Evolutionary conservation across 805 yeast genomes (phyloP), one percentile per base, ranked within the genome.

Genomic region (Yarrowia porcina): DNA sequence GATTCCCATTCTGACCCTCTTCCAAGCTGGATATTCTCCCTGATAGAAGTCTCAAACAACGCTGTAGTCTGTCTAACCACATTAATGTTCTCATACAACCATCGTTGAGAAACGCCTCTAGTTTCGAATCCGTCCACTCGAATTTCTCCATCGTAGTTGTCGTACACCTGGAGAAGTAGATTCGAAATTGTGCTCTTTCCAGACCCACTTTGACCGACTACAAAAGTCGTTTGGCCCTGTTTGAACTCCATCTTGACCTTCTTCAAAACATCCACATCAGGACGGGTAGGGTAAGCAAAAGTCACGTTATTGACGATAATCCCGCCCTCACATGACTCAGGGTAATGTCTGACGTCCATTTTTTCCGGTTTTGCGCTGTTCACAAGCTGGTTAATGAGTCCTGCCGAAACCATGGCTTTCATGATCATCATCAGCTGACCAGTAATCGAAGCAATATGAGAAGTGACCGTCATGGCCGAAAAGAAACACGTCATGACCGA

Each of bases 161-260:
- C 65, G 68, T 92, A 90, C 23, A 89, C 79, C 27, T 81, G 81
- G 62, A 88, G 71, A 0, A 94, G 68, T 1, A 94, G 71, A 36
- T 80, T 81, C 0, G 87, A 82, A 1, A 94, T 65, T 0, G 98
- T 88, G 0, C 98, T 93, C 72, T 94, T 94, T 0, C 99, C 99
- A 0, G 92, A 86, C 0, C 99, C 99, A 0, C 97, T 91, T 65
- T 80, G 79, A 0, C 99, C 99, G 42, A 94, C 82, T 4, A 94
- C 73, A 68, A 83, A 93, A 1, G 86, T 83, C 7, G 82, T 70
- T 32, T 74, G 67, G 0, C 81, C 79, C 0, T 82, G 72, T 0
- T 76, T 72, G 35, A 91, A 75, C 1, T 67, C 67, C 25, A 88
- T 63, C n/a, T 72, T 69, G 0, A 87, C 75, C 52, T 80, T 68